Evolutionary conservation across 1,139 yeast species (phyloP).

Genomic region (Candida tunisiensis): DNA sequence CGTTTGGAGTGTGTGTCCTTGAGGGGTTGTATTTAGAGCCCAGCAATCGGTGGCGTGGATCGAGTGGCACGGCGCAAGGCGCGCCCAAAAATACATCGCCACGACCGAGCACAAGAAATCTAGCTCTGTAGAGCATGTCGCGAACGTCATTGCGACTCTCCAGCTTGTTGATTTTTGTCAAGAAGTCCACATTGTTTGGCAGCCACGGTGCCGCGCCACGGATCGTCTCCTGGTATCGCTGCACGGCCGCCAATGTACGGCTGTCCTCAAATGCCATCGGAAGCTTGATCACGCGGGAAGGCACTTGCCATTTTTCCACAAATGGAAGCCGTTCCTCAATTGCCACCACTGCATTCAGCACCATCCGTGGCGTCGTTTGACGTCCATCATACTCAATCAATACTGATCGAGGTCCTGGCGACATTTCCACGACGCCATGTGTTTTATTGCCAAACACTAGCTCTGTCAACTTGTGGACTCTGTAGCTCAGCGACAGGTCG

Average conservation of each 20-base stretch:
- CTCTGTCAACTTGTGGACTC: slow-evolving; percentile 69
- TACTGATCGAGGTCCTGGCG: slow-evolving; percentile 92
- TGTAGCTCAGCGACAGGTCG: slow-evolving; percentile 72
- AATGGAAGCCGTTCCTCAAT: slow-evolving; percentile 62
- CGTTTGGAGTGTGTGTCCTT: slow-evolving; percentile 89
- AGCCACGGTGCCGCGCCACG: slow-evolving; percentile 93
- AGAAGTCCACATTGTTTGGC: slow-evolving; percentile 92
- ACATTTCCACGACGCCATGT: slow-evolving; percentile 85
- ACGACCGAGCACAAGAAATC: slow-evolving; percentile 81
- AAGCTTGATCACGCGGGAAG: slow-evolving; percentile 62
- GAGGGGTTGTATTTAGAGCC: slow-evolving; percentile 96
- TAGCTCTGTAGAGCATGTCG: slow-evolving; percentile 73
- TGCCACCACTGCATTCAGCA: slow-evolving; percentile 47
- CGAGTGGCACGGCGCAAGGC: slow-evolving; percentile 96
- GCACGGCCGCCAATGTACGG: slow-evolving; percentile 75
- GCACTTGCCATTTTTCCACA: slow-evolving; percentile 70
- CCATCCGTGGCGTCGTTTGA: slow-evolving; percentile 37
- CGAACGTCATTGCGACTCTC: slow-evolving; percentile 51
- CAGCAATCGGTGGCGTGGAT: slow-evolving; percentile 83
- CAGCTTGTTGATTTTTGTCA: slow-evolving; percentile 74
- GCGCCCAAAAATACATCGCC: slow-evolving; percentile 98
- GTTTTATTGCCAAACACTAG: slow-evolving; percentile 36
- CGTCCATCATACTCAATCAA: slow-evolving; percentile 63
- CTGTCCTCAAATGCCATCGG: slow-evolving; percentile 97
- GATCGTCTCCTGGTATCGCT: slow-evolving; percentile 83